Evolutionary conservation across 2,329 filamentous ascomycete genomes (phyloP), one percentile per base, ranked within the genome.

Genomic region (Xylaria sp.): DNA sequence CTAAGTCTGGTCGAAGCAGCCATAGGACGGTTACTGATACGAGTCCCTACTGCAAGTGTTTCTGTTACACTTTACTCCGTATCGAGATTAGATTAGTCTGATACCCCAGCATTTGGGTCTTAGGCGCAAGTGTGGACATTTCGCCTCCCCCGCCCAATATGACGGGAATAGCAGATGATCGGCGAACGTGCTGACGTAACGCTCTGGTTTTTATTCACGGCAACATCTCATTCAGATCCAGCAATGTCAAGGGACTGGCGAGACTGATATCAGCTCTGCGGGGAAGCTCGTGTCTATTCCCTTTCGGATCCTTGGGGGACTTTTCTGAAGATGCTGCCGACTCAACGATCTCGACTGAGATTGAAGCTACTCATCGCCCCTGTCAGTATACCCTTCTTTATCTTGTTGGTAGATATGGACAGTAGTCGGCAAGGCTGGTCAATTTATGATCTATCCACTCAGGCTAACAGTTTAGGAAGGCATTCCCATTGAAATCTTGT

Each of bases 161-260:
- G 54, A 52, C 54, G 20, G 43, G 54, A 41, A 20, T 57, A 10
- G 51, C n/a, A 56, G 25, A 49, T 15, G 28, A 51, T 64, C 62
- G 46, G 20, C 52, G 8, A 25, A 51, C 31, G 43, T 10, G 52
- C 52, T 28, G 23, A 49, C 51, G 62, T 33, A 41, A 39, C 9
- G 41, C 5, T 15, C 13, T 28, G 12, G n/a, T 43, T 18, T 43
- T 18, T 46, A n/a, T 46, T 28, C n/a, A 33, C 39, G 23, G 41
- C 39, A 28, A 15, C 36, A 18, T 31, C 23, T 58, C 15, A 46
- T 58, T 46, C 15, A n/a, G 23, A 20, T 31, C 39, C 25, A 58
- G 13, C 23, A 12, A n/a, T 58, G 10, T 20, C 7, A n/a, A 3
- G 1, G 36, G 12, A 15, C 18, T 8, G 15, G 7, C 43, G 0